A percentile compares a stretch with the other conserved stretches of the same genome.
Evolutionary conservation across 805 yeast genomes (phyloP).

Genomic region (Ogataea trehalophila): DNA sequence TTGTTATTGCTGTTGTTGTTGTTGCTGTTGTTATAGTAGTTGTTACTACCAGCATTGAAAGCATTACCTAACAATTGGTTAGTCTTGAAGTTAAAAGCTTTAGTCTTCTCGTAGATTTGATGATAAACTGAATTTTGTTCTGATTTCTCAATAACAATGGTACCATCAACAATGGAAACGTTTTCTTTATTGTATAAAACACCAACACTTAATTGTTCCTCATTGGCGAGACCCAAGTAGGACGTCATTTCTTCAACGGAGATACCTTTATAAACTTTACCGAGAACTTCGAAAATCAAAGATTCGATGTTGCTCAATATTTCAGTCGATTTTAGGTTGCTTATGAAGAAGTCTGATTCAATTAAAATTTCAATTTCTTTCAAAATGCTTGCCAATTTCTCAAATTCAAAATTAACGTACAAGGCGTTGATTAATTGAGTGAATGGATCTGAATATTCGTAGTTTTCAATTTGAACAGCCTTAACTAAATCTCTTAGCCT

Average conservation of each 20-base stretch:
- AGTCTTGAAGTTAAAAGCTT: slow-evolving; percentile 56
- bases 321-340: slow-evolving; percentile 32
- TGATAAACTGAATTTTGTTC: slow-evolving; percentile 56
- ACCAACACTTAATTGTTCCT: slow-evolving; percentile 25
- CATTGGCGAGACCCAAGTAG: slow-evolving; percentile 10
- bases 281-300: slow-evolving; percentile 20
- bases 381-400: slow-evolving; percentile 44
- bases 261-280: slow-evolving; percentile 23
- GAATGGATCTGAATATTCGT: slow-evolving; percentile 63
- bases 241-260: slow-evolving; percentile 17
- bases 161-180: slow-evolving; percentile 44
- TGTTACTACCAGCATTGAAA: slow-evolving; percentile 13
- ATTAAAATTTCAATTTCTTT: slow-evolving; percentile 42
- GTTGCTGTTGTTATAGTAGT: slow-evolving; percentile 10
- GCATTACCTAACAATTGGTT: slow-evolving; percentile 50
- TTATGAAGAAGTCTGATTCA: slow-evolving; percentile 54
- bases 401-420: slow-evolving; percentile 56
- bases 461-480: slow-evolving; percentile 55
- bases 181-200: slow-evolving; percentile 10
- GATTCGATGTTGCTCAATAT: slow-evolving; percentile 20
- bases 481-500: slow-evolving; percentile 54
- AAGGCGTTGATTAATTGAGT: slow-evolving; percentile 51
- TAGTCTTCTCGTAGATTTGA: slow-evolving; percentile 64
- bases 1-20: slow-evolving; percentile 4
- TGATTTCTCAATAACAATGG: slow-evolving; percentile 47